These are phyloP conservation scores for Anethum foeniculum DNA, from an alignment of 140 eudicot species.

Conservation along the genomic window DNA sequence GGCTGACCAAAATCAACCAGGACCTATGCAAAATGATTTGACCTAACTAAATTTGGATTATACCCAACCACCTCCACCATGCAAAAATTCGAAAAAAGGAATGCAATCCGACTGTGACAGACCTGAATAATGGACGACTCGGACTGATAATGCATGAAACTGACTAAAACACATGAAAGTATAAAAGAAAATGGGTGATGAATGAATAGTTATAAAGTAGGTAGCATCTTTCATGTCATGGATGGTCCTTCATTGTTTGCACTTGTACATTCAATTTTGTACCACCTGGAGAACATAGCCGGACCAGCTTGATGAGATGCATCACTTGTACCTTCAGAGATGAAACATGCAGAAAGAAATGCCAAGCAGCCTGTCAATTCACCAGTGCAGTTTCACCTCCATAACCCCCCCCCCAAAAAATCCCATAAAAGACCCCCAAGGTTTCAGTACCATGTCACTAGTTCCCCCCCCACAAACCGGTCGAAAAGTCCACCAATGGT, in stretches of 20 bases:
- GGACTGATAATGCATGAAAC: constrained; percentile 37
- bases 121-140: constrained; percentile 10
- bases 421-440: background rate
- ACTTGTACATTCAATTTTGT: background rate
- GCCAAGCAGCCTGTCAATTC: constrained; percentile 2
- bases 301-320: constrained; percentile 6
- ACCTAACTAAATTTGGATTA: constrained; percentile 6
- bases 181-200: background rate
- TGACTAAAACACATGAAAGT: constrained; percentile 16
- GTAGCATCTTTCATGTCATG: constrained; percentile 1
- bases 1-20: constrained; percentile 10
- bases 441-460: background rate
- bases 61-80: constrained; percentile 8
- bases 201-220: background rate
- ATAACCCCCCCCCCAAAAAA: background rate
- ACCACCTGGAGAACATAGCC: constrained; percentile 15
- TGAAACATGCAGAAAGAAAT: constrained; percentile 1
- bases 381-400: background rate
- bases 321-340: background rate
- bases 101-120: constrained; percentile 30
- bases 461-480: constrained; percentile 1
- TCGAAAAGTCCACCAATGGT: constrained; percentile 24
- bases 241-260: constrained; percentile 6
- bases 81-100: constrained; percentile 13
- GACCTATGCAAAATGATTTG: constrained; percentile 26